These are phyloP conservation scores for Aspergillus latus DNA, from an alignment of 2,329 filamentous ascomycete genomes.

Conservation along the genomic window DNA sequence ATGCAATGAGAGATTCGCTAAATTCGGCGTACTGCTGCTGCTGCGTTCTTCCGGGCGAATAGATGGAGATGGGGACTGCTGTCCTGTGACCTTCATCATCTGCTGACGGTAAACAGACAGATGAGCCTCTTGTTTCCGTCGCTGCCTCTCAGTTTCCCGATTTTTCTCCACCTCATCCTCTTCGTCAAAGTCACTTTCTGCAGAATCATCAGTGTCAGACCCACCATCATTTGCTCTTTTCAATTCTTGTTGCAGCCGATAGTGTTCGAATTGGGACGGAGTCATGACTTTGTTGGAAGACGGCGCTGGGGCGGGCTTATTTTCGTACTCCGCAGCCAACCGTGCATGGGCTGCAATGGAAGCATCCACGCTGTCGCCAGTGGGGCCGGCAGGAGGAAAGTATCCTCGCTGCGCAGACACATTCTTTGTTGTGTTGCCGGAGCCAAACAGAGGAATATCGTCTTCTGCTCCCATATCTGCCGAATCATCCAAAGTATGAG, in stretches of 20 bases:
- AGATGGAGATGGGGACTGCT: conserved; percentile 54
- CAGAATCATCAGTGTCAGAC: conserved; percentile 52
- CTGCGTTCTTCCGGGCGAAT: conserved; percentile 58
- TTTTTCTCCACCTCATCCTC: conserved; percentile 78
- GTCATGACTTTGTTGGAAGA: conserved; percentile 79
- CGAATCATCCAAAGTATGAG: conserved; percentile 18
- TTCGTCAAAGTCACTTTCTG: conserved; percentile 68
- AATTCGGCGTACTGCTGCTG: conserved; percentile 62
- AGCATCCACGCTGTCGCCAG: conserved; percentile 24
- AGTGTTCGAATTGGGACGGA: conserved; percentile 79
- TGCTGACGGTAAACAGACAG: conserved; percentile 87
- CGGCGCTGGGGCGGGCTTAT: conserved; percentile 38
- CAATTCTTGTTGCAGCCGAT: conserved; percentile 68
- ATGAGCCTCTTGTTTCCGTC: conserved; percentile 85
- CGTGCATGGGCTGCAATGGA: conserved; percentile 46
- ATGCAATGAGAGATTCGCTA: conserved; percentile 45
- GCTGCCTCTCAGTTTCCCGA: conserved; percentile 70
- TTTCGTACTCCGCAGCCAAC: conserved; percentile 48
- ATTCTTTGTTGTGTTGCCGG: conserved; percentile 16
- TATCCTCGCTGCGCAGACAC: conserved; percentile 12
- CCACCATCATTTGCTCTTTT: conserved; percentile 57
- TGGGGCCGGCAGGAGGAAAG: conserved; percentile 16
- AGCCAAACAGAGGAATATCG: conserved; percentile 30
- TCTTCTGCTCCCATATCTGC: conserved; percentile 26
- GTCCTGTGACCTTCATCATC: conserved; percentile 95